Base-by-base conservation (phyloP, 768 basidiomycete genomes). In the Mycena crocata region DNA sequence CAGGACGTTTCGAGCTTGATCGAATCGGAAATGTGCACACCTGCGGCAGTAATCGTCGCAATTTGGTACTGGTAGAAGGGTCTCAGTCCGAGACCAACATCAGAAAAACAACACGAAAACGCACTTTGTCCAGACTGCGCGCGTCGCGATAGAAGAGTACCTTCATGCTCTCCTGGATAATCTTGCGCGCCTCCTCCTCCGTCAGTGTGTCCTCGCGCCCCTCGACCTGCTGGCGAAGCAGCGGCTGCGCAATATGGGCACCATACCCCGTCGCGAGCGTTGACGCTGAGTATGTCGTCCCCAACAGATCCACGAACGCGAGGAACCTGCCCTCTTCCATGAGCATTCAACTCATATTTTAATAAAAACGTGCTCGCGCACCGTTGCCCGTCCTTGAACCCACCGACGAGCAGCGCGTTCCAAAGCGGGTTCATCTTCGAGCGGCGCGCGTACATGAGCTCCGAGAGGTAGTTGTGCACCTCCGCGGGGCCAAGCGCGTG, bases 111-210 rank as follows among this genome's bases (percentile, higher is more conserved):
- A 44, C n/a, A 10, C 49, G 49, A 14, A 39, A 46, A 74, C 84
- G 34, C 68, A 94, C 96, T 89, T 98, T 98, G 86, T 99, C 93
- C 78, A 96, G 82, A 82, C 93, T 95, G 71, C 97, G 86, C 8
- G 97, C 97, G 73, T 99, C 98, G 46, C 98, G 89, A 81, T 99
- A 99, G 81, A 91, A 99, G 51, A 99, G 86, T 19, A 99, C 96
- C 70, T 90, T 89, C 91, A 99, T 94, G 76, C 92, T 90, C 54
- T 93, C 88, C 73, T 93, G 88, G 57, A 99, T 75, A 64, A 99
- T 91, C 72, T 85, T 81, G 28, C 85, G 82, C 19, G 95, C 98
- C 62, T 95, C 88, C 40, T 90, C 90, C 73, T 93, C 92, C 2
- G 91, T 91, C 61, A 99, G 79, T 1, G 78, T 81, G 52, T 92